These are phyloP conservation scores for Trichophyton schoenleinii DNA, from an alignment of 2,329 filamentous ascomycete species.

Conservation along the genomic window DNA sequence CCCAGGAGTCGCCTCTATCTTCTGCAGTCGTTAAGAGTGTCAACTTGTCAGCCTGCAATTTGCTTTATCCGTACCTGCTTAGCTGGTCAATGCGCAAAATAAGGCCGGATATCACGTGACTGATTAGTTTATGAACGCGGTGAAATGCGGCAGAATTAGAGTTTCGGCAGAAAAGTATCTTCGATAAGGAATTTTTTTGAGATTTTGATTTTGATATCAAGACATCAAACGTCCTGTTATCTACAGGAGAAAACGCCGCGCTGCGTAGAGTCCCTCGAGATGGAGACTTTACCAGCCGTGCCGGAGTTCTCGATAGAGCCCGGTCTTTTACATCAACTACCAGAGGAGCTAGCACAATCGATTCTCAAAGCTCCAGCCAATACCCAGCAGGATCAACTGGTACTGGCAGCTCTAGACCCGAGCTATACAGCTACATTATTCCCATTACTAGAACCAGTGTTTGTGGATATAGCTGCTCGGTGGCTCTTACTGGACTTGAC, in stretches of 20 bases:
- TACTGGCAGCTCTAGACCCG: constrained; percentile 55
- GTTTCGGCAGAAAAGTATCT: constrained; percentile 10
- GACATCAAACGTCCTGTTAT: constrained; percentile 5
- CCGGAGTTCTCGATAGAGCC: constrained; percentile 44
- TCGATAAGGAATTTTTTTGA: constrained; percentile 11
- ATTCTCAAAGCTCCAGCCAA: constrained; percentile 49
- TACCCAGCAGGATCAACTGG: constrained; percentile 53
- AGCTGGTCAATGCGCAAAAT: neutral
- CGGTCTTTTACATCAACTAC: constrained; percentile 46
- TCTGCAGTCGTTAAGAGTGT: too few species aligned
- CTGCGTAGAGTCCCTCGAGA: constrained; percentile 11
- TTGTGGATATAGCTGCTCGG: constrained; percentile 70
- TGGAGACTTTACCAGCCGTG: constrained; percentile 28
- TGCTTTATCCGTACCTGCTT: neutral
- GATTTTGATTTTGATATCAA: neutral
- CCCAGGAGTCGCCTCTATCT: too few species aligned
- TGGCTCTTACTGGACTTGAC: constrained; percentile 45
- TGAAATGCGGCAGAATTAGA: neutral
- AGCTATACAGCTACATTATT: constrained; percentile 47
- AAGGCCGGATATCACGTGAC: neutral
- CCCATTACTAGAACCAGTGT: constrained; percentile 58
- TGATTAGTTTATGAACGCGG: neutral
- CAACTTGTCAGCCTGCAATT: too few species aligned
- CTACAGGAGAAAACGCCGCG: neutral
- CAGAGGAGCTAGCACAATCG: constrained; percentile 55